phyloP scores from a whole-genome alignment of 2,329 filamentous ascomycete species.

The Talaromyces sp. region DNA sequence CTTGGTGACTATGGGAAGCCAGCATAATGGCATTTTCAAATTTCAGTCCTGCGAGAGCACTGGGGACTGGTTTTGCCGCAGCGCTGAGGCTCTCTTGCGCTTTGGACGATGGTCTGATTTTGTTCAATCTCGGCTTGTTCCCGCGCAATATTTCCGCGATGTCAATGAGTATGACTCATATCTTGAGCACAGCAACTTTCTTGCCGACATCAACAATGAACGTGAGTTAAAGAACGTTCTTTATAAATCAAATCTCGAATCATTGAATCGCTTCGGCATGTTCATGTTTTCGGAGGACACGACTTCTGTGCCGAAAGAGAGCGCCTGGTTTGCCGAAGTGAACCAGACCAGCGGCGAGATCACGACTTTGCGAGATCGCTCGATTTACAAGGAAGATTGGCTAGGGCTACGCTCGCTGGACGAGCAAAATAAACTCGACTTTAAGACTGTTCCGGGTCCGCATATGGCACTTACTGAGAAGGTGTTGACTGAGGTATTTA shows the following conservation, averaged over 20 bases:
- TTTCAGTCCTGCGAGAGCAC: constrained; percentile 67
- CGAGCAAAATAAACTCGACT: constrained; percentile 72
- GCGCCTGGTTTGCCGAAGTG: constrained; percentile 84
- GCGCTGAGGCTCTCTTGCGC: constrained; percentile 72
- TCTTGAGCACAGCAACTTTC: constrained; percentile 76
- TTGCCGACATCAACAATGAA: constrained; percentile 97
- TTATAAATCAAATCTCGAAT: constrained; percentile 69
- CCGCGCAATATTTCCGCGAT: constrained; percentile 91
- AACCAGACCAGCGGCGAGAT: constrained; percentile 63
- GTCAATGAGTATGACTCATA: constrained; percentile 67
- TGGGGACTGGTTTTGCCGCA: constrained; percentile 76
- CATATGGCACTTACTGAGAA: constrained; percentile 79
- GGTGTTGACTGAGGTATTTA: constrained; percentile 63
- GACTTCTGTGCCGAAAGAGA: constrained; percentile 86
- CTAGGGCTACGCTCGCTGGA: constrained; percentile 78
- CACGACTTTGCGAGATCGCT: constrained; percentile 64
- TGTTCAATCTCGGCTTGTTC: constrained; percentile 77
- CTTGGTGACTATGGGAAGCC: constrained; percentile 83
- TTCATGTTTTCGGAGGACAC: constrained; percentile 84
- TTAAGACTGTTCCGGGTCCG: constrained; percentile 67
- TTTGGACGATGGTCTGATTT: constrained; percentile 75
- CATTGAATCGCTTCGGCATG: constrained; percentile 77
- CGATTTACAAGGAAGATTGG: constrained; percentile 89
- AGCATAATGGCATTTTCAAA: constrained; percentile 86
- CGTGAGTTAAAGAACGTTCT: constrained; percentile 65